These are phyloP conservation scores for Sphaerulina vaccinii DNA, from an alignment of 2,329 filamentous ascomycete genomes.

Conservation along the genomic window DNA sequence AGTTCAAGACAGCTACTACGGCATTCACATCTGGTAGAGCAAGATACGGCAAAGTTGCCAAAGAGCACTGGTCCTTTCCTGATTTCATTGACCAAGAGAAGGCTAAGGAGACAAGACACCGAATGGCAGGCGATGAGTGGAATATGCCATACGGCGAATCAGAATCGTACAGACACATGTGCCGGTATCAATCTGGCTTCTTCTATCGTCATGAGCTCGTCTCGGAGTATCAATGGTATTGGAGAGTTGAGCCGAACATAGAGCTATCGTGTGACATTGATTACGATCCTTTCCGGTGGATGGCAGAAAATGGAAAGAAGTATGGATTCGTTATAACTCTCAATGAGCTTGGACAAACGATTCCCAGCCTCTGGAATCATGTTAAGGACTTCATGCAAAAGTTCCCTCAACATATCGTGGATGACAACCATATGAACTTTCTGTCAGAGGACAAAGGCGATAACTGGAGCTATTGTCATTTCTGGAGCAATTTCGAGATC, in stretches of 20 bases:
- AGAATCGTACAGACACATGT: slow-evolving; percentile 41
- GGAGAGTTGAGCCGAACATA: slow-evolving; percentile 60
- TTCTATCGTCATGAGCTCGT: slow-evolving; percentile 44
- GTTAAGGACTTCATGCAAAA: too few relatives aligned
- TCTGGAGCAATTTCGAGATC: slow-evolving; percentile 57
- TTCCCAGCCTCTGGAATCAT: slow-evolving; percentile 48
- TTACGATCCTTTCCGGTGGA: slow-evolving; percentile 42
- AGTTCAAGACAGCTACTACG: slow-evolving; percentile 1
- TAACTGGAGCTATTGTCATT: slow-evolving; percentile 52
- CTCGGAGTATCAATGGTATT: slow-evolving; percentile 58
- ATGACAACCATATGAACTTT: too few relatives aligned
- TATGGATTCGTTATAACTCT: slow-evolving; percentile 55
- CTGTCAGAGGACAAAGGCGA: slow-evolving; percentile 29
- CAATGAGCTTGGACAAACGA: slow-evolving; percentile 47
- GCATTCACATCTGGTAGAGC: not conserved
- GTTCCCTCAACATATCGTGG: slow-evolving; percentile 3
- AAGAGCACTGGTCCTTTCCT: not conserved
- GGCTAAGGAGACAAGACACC: not conserved
- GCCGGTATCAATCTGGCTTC: slow-evolving; percentile 42
- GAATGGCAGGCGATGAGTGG: slow-evolving; percentile 6
- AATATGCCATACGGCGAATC: not conserved
- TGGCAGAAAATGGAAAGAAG: slow-evolving; percentile 37
- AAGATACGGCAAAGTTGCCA: not conserved
- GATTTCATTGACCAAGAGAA: not conserved
- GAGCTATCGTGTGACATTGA: slow-evolving; percentile 53